Evolutionary conservation across 1,284 basidiomycete genomes (phyloP), one percentile per base, ranked within the genome.

Genomic region (Moniliophthora roreri): DNA sequence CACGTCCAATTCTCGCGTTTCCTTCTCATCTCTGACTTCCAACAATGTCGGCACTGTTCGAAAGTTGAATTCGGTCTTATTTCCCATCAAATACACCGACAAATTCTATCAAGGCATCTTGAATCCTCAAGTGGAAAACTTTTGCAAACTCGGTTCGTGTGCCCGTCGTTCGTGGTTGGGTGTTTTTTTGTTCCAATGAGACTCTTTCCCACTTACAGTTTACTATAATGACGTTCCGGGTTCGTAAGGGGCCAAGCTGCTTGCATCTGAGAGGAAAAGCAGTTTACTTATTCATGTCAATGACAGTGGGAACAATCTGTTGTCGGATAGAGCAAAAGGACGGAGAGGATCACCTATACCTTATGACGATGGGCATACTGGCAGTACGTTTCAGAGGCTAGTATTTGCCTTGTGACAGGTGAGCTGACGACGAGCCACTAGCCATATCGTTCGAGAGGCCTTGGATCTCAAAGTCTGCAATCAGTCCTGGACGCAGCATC

Each of bases 331-430:
- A 93, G 68, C 78, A 73, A 50, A 79, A 80, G 60, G 81, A 83
- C 63, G 78, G 72, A 39, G 71, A 77, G 62, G 72, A 71, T 38
- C 76, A 77, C 51, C 68, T 92, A 60, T 92, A 92, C 70, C 75
- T 92, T 60, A 89, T 91, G 85, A 92, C 90, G 51, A 87, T 92
- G 84, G 89, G 88, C 37, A 71, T 92, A 58, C 80, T 92, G 52
- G 90, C 88, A 51, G 89, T 92, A 69, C 70, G 87, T 73, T 36
- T 32, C n/a, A 16, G 9, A 24, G 11, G 6, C 28, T 11, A 28
- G 16, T n/a, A 1, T n/a, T 13, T 45, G 5, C 7, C 26, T 15
- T 15, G n/a, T 20, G 21, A 9, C 23, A 40, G 16, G 39, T n/a
- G 9, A n/a, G 8, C 15, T 46, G 44, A 46, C 41, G 16, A 40